Base-by-base conservation (phyloP, 495 filamentous ascomycete genomes). In the Talaromyces liani region DNA sequence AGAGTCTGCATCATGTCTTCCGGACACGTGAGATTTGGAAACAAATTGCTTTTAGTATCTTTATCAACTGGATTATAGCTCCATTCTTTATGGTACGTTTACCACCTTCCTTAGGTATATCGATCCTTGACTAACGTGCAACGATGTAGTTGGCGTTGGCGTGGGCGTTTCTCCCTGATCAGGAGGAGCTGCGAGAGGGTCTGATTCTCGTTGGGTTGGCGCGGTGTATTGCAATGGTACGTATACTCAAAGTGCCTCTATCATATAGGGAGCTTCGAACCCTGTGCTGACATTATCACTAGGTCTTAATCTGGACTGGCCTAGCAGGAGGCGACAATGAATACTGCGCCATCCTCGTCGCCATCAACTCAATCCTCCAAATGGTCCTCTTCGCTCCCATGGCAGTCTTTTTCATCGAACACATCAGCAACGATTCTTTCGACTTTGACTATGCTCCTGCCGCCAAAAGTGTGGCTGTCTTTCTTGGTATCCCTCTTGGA, bases 261-360 rank as follows among this genome's bases (percentile, higher is more conserved):
- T 20, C 6, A 36, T 36, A 66, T n/a, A 66, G 56, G 9, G 6
- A 16, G 2, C 16, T n/a, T 34, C 10, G 27, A 47, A 36, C 60
- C 57, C 3, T 8, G 33, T 53, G 22, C 29, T 41, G 20, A 25
- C 31, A 34, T 16, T 2, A 2, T 58, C 1, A 22, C 14, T 31
- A 87, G 87, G 87, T 91, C 2, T 75, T 94, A 1, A 86, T 93
- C 58, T 93, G 91, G 90, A 93, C 85, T 0, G 84, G 83, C 0
- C 78, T 93, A 0, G 91, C 92, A 7, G 88, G 87, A 4, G 92
- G 92, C 12, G 88, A 96, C 66, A 76, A 67, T 25, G 89, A 94
- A 66, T 95, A 96, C 75, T 96, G 92, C 72, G 92, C 92, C 34
- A 91, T 96, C 64, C 85, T 96, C 2, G 92, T 96, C 0, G 92